Percentiles rank a stretch among this genome's conserved stretches.
Evolutionary conservation across 2,329 filamentous ascomycete genomes (phyloP).

Genomic region (Xylariaceae sp.): DNA sequence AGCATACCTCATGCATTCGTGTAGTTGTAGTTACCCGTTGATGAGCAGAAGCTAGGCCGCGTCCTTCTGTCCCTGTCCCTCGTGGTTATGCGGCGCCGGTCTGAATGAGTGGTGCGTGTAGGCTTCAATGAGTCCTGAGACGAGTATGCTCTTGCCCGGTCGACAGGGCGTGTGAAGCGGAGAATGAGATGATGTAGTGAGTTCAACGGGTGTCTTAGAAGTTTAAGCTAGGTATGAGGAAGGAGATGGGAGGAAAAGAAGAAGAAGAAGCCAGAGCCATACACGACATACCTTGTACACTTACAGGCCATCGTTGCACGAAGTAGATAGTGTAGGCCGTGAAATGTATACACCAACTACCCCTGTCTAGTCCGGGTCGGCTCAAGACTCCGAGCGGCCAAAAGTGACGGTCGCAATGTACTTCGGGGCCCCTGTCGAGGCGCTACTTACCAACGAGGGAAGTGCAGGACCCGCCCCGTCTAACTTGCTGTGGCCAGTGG

Average conservation of each 20-base stretch:
- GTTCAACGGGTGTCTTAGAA: constrained; percentile 11
- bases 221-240: constrained; percentile 9
- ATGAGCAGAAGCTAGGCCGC: constrained; percentile 13
- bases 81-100: not conserved
- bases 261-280: constrained; percentile 9
- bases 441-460: constrained; percentile 5
- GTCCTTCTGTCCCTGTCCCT: constrained; percentile 1
- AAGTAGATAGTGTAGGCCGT: not conserved
- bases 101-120: constrained; percentile 2
- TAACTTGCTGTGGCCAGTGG: not conserved
- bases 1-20: constrained; percentile 21
- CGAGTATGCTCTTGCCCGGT: constrained; percentile 8
- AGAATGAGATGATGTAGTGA: constrained; percentile 8
- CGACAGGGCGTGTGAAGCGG: not conserved
- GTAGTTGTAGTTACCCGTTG: constrained; percentile 18
- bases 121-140: not conserved
- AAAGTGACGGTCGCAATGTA: constrained; percentile 20
- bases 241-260: constrained; percentile 13
- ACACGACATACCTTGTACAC: not conserved
- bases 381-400: constrained; percentile 19
- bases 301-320: too few relatives aligned
- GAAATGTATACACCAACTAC: not conserved
- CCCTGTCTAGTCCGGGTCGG: constrained; percentile 17
- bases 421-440: constrained; percentile 4
- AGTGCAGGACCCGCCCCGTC: not conserved